Conservation (phyloP, 129 eudicot genomes). For the Flaveria linearis region DNA sequence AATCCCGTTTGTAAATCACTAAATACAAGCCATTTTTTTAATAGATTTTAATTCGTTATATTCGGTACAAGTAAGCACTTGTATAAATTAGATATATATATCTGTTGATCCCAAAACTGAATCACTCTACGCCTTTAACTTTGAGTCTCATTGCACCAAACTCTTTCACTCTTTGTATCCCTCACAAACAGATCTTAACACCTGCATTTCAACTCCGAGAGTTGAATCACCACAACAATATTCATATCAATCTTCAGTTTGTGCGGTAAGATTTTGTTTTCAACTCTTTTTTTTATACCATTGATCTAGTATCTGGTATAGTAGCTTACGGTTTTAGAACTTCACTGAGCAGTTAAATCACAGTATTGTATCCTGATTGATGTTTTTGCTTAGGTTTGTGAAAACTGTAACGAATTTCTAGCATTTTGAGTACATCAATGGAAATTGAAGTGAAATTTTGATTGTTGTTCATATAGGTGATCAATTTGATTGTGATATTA, state of each 20-base stretch:
- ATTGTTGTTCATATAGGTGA: background rate
- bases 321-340: background rate
- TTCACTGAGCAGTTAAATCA: background rate
- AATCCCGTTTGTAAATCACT: no score
- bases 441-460: background rate
- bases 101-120: slow-evolving; percentile 2
- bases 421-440: slow-evolving; percentile 17
- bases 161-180: background rate
- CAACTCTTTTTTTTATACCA: slow-evolving; percentile 1
- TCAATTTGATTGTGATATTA: background rate
- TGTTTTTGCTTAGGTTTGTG: slow-evolving; percentile 24
- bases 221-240: slow-evolving; percentile 9
- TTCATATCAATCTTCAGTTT: slow-evolving; percentile 18
- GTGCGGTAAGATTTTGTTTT: slow-evolving; percentile 20
- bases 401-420: slow-evolving; percentile 18
- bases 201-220: slow-evolving; percentile 26
- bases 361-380: background rate
- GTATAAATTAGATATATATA: background rate
- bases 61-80: background rate
- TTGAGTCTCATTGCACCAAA: slow-evolving; percentile 33
- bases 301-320: slow-evolving; percentile 20
- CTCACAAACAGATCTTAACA: background rate
- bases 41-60: background rate
- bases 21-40: no score
- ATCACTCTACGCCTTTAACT: slow-evolving; percentile 36